Evolutionary conservation across 2,329 filamentous ascomycete species (phyloP).

Genomic region (Helminthosporium solani): DNA sequence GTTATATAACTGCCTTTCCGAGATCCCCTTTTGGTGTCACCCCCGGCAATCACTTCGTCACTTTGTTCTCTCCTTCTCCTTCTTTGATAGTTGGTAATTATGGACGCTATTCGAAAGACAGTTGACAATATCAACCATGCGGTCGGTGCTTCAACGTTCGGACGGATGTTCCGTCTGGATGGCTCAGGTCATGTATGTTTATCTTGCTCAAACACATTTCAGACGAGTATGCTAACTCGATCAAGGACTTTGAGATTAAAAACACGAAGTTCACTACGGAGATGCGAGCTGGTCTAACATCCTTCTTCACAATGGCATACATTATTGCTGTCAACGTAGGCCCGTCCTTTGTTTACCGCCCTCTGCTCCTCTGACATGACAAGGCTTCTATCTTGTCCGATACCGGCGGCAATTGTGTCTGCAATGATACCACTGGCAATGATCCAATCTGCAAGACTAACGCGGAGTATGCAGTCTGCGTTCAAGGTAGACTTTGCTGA

Average conservation of each 20-base stretch:
- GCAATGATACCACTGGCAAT: constrained; percentile 46
- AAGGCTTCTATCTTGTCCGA: constrained; percentile 48
- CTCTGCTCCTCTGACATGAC: constrained; percentile 14
- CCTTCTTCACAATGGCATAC: constrained; percentile 54
- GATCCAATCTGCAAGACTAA: constrained; percentile 58
- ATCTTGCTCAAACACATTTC: not conserved
- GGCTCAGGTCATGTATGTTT: constrained; percentile 75
- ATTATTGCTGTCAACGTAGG: constrained; percentile 35
- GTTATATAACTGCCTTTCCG: constrained; percentile 9
- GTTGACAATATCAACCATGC: constrained; percentile 25
- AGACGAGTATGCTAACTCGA: constrained; percentile 14
- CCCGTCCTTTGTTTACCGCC: not conserved
- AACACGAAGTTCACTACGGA: constrained; percentile 81
- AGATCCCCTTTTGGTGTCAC: not conserved
- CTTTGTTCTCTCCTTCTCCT: not conserved
- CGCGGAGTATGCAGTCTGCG: constrained; percentile 63
- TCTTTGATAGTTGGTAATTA: constrained; percentile 12
- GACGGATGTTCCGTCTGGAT: constrained; percentile 68
- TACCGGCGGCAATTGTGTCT: constrained; percentile 74
- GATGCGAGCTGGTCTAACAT: constrained; percentile 77
- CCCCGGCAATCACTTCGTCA: not conserved
- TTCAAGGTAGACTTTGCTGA: constrained; percentile 27
- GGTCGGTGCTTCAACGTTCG: constrained; percentile 38
- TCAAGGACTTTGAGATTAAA: constrained; percentile 67
- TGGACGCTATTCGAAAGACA: constrained; percentile 23